A percentile compares a stretch with the other conserved stretches of the same genome.
These are phyloP conservation scores for Jamesozyma piceae DNA, from an alignment of 805 yeast species.

Conservation along the genomic window DNA sequence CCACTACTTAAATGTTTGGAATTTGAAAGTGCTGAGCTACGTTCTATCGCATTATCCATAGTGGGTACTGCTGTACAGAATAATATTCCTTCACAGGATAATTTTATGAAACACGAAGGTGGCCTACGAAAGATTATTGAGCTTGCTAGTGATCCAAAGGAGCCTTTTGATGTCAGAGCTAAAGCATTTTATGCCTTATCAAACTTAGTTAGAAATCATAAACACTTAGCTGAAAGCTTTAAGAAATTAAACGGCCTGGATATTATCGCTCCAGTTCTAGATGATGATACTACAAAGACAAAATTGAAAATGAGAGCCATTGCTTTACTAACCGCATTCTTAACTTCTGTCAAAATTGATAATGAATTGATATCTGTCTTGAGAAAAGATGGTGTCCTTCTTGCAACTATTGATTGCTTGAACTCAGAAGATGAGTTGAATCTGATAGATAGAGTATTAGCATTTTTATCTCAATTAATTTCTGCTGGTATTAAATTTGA, in stretches of 20 bases:
- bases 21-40: constrained; percentile 37
- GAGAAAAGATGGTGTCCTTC: constrained; percentile 28
- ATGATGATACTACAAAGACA: constrained; percentile 17
- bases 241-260: constrained; percentile 55
- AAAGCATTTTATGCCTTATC: constrained; percentile 77
- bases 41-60: constrained; percentile 56
- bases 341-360: constrained; percentile 42
- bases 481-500: constrained; percentile 38
- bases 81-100: constrained; percentile 66
- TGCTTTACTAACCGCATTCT: constrained; percentile 49
- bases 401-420: constrained; percentile 21
- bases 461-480: constrained; percentile 40
- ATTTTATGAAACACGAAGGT: constrained; percentile 42
- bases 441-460: constrained; percentile 48
- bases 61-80: constrained; percentile 92
- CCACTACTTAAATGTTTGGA: constrained; percentile 48
- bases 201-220: constrained; percentile 60
- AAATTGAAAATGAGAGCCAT: constrained; percentile 46
- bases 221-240: constrained; percentile 47
- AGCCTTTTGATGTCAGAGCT: constrained; percentile 34
- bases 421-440: constrained; percentile 33
- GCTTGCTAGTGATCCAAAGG: constrained; percentile 28
- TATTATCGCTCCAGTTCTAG: constrained; percentile 32
- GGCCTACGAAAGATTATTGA: constrained; percentile 41
- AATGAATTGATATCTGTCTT: constrained; percentile 31